Base-by-base conservation (phyloP, 1,284 basidiomycete species). In the Puccinia horiana region DNA sequence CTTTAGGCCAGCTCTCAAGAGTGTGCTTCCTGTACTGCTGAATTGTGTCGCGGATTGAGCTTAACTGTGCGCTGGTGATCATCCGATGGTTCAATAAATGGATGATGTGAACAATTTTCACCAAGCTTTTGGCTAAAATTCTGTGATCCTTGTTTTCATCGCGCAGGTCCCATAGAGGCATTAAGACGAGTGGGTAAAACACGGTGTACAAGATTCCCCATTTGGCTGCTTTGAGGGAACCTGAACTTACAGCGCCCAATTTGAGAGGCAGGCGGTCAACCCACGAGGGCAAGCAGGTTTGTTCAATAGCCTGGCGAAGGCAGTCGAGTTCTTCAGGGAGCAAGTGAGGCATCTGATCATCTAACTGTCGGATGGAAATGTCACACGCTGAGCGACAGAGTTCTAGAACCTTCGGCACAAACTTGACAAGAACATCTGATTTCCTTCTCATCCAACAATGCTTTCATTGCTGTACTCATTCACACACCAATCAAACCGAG, bases 191-290 rank as follows among this genome's bases (percentile, higher is more conserved):
- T 5, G 63, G 63, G n/a, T 67, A 67, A 42, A 67, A 67, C 29
- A 49, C 47, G 18, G 44, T 74, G 47, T 54, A 74, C 47, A 74
- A 56, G 26, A 54, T 74, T 26, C 44, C 47, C 47, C 26, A 74
- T 35, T 74, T 47, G n/a, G 44, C 44, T 11, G 72, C 72, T 32
- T 74, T 74, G 0, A 56, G 72, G 35, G 72, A 74, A 20, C 72
- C 72, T n/a, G 44, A 44, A 54, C 44, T 49, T 54, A 23, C 47
- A 18, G 35, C 52, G n/a, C 72, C 72, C 20, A 74, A 52, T 49
- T 74, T 20, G 18, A 52, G 40, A 29, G 72, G 72, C 47, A 74
- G 47, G 9, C 23, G 72, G 35, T 49, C 52, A 37, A 74, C 47
- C 72, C 72, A 74, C 20, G 47, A 52, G 18, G 72, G 72, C 37